These are phyloP conservation scores for Oryza glumipatula DNA, from an alignment of 176 grass and related monocot species.

Conservation along the genomic window DNA sequence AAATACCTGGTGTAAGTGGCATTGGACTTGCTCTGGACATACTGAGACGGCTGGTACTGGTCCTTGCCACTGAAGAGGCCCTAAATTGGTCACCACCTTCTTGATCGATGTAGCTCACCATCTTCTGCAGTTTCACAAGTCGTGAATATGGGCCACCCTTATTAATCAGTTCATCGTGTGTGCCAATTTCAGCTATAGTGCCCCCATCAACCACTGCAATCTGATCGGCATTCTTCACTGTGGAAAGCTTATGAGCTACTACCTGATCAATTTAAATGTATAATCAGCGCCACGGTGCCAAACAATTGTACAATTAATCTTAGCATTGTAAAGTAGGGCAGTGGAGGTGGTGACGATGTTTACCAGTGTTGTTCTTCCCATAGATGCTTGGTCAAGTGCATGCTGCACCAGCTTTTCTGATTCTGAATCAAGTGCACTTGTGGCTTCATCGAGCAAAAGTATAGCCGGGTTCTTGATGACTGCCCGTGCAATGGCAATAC, in stretches of 20 bases:
- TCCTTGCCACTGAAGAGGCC: conserved; percentile 70
- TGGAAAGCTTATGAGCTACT: conserved; percentile 97
- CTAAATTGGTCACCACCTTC: conserved; percentile 68
- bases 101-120: conserved; percentile 90
- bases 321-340: conserved; percentile 14
- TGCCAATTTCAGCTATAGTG: conserved; percentile 83
- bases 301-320: conserved; percentile 3
- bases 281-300: conserved; percentile 22
- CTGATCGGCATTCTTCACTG: conserved; percentile 90
- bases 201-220: conserved; percentile 92
- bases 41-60: conserved; percentile 79
- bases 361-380: conserved; percentile 99
- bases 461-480: conserved; percentile 91
- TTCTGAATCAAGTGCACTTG: conserved; percentile 95
- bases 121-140: conserved; percentile 93
- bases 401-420: conserved; percentile 95
- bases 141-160: conserved; percentile 79
- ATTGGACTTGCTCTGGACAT: conserved; percentile 85
- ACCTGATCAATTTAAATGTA: conserved; percentile 60
- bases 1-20: conserved; percentile 62
- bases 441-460: conserved; percentile 97
- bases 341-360: neutral
- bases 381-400: conserved; percentile 96
- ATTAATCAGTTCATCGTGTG: conserved; percentile 86
- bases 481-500: conserved; percentile 93